These are phyloP conservation scores for Mycena indigotica DNA, from an alignment of 768 basidiomycete genomes.

Conservation along the genomic window DNA sequence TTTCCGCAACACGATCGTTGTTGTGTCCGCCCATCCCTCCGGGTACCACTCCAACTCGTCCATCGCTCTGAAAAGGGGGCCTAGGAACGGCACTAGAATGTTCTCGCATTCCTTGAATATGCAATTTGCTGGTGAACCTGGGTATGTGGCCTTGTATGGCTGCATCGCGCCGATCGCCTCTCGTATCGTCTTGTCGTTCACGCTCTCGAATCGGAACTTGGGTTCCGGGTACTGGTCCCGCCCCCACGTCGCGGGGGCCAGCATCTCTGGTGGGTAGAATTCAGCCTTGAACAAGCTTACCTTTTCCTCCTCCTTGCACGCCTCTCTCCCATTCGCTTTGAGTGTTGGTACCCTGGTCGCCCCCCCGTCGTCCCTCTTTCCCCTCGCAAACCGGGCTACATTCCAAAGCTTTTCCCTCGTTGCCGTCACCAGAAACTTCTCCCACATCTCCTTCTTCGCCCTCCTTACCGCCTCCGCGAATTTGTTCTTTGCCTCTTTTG, in stretches of 20 bases:
- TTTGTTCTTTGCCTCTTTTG: constrained; percentile 9
- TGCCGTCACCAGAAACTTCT: constrained; percentile 14
- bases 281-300: neutral
- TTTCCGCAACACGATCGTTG: constrained; percentile 36
- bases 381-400: constrained; percentile 27
- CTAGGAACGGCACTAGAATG: constrained; percentile 18
- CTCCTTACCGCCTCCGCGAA: constrained; percentile 20
- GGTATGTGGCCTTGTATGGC: constrained; percentile 33
- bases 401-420: constrained; percentile 24
- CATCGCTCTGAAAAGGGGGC: constrained; percentile 28
- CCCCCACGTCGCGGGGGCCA: neutral
- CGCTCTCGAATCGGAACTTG: neutral
- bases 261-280: neutral
- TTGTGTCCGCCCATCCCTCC: constrained; percentile 27
- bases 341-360: constrained; percentile 28
- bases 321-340: constrained; percentile 76
- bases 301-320: neutral
- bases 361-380: constrained; percentile 27
- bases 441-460: constrained; percentile 32
- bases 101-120: constrained; percentile 21
- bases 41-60: constrained; percentile 33
- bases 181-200: constrained; percentile 1
- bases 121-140: constrained; percentile 25
- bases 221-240: neutral
- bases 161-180: constrained; percentile 21